Evolutionary conservation across 1,284 basidiomycete species (phyloP), one percentile per base, ranked within the genome.

Genomic region (Tilletiopsis washingtonensis): DNA sequence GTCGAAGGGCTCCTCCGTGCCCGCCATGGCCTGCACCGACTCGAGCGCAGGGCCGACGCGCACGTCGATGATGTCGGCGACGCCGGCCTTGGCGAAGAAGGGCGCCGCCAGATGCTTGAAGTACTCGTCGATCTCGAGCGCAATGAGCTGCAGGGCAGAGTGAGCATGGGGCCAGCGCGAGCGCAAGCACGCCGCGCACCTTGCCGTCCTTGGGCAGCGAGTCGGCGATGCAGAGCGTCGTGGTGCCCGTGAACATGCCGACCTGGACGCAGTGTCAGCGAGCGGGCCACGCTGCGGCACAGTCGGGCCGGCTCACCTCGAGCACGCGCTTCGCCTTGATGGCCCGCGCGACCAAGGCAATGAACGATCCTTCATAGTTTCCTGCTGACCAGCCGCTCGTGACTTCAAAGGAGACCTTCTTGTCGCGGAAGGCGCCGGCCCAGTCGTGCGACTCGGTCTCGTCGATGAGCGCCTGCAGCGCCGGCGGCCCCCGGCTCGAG

Each of bases 51-150:
- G 55, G 2, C 64, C 68, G 9, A 71, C 56, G 26, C 56, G 48
- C 43, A 68, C 61, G 39, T 70, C 61, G 44, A 71, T 65, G 45
- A 67, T 69, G 29, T 61, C 54, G 9, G 43, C 27, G 5, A 69
- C 51, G 1, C 69, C 71, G 7, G 70, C 64, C 34, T 62, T 43
- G 9, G 60, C 17, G 52, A 69, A 72, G 26, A 56, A 67, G 1
- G 72, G 73, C 17, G 51, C 42, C 9, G 59, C 62, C 43, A 71
- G 66, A 19, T 51, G 42, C 29, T 61, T 50, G 11, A 74, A 59
- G 53, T 63, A 73, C 0, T 59, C 59, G 41, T 74, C 72, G 51
- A 72, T 59, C 36, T 74, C 73, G 23, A 73, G 57, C 2, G 68
- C 61, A 15, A 65, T 59, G 34, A 74, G 55, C n/a, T 51, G 49